phyloP scores from a whole-genome alignment of 495 filamentous ascomycete genomes.

The Penicillium steckii region DNA sequence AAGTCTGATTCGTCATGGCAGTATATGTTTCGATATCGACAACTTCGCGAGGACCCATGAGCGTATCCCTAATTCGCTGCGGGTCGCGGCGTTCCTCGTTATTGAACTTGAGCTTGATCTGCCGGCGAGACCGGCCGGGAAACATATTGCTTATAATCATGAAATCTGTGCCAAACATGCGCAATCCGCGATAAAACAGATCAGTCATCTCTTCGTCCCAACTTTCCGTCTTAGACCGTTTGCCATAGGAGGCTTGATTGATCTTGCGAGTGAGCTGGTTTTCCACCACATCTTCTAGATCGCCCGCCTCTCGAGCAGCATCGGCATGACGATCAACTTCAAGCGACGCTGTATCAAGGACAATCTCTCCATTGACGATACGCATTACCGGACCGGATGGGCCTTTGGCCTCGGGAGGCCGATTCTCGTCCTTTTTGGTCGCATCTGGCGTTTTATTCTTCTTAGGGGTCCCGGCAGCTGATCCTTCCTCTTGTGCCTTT shows the following conservation, averaged over 20 bases:
- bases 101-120: slow-evolving; percentile 91
- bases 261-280: slow-evolving; percentile 77
- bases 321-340: slow-evolving; percentile 75
- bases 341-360: slow-evolving; percentile 74
- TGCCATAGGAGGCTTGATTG: slow-evolving; percentile 71
- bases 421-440: slow-evolving; percentile 10
- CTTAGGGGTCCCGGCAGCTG: slow-evolving; percentile 26
- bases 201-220: slow-evolving; percentile 81
- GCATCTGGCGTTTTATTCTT: slow-evolving; percentile 26
- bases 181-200: slow-evolving; percentile 77
- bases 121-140: slow-evolving; percentile 65
- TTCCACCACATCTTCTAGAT: slow-evolving; percentile 65
- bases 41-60: slow-evolving; percentile 56
- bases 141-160: slow-evolving; percentile 84
- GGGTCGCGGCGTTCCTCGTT: slow-evolving; percentile 83
- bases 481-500: slow-evolving; percentile 38
- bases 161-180: slow-evolving; percentile 93
- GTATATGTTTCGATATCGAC: slow-evolving; percentile 70
- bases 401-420: slow-evolving; percentile 19
- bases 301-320: slow-evolving; percentile 56
- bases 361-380: slow-evolving; percentile 81
- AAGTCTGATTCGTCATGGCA: slow-evolving; percentile 55
- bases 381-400: slow-evolving; percentile 57
- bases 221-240: slow-evolving; percentile 63
- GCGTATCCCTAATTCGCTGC: slow-evolving; percentile 62